A percentile compares a stretch with the other conserved stretches of the same genome.
Evolutionary conservation across 139 green algal species (phyloP).

Genomic region (Edaphochlamys debaryana): DNA sequence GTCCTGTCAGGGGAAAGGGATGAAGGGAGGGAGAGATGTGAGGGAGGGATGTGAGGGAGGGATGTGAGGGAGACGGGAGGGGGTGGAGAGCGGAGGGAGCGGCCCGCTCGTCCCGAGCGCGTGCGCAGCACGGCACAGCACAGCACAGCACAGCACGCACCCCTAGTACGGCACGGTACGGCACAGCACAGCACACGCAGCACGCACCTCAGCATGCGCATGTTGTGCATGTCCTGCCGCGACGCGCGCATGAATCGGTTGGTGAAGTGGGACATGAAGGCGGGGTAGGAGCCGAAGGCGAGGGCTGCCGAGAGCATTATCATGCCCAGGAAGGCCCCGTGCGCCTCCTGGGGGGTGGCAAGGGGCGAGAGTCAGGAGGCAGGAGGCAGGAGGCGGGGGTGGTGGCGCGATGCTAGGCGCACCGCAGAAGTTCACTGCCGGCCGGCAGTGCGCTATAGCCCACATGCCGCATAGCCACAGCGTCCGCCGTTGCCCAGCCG

Average conservation of each 20-base stretch:
- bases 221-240: neutral
- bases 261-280: slow-evolving; percentile 6
- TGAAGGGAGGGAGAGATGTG: no score
- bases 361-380: neutral
- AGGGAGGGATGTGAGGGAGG: no score
- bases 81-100: neutral
- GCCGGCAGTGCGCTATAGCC: no score
- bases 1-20: slow-evolving; percentile 22
- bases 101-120: neutral
- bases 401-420: no score
- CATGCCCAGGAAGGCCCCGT: neutral
- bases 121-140: no score
- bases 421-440: no score
- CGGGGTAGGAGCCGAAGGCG: slow-evolving; percentile 7
- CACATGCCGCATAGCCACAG: no score
- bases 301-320: neutral
- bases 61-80: no score
- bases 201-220: slow-evolving; percentile 8
- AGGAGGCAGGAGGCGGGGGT: no score
- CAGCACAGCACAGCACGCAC: neutral
- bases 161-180: no score
- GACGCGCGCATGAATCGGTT: neutral
- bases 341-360: neutral
- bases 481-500: no score
- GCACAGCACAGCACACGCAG: neutral